phyloP scores from a whole-genome alignment of 352 stramenopile genomes.

The Phytophthora cactorum region DNA sequence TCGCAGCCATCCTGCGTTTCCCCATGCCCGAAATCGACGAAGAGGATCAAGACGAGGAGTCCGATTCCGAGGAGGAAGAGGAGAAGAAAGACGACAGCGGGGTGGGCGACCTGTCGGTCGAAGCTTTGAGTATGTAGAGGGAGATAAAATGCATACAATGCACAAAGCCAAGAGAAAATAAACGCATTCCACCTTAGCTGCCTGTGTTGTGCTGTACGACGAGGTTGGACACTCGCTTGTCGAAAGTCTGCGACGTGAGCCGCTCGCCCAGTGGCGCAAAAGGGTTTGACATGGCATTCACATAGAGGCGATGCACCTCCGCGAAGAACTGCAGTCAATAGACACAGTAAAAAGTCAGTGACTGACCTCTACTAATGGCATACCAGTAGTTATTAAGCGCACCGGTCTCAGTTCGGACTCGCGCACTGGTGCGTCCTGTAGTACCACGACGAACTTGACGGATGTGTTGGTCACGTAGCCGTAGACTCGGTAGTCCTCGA shows the following conservation, averaged over 20 bases:
- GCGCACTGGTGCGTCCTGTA: slow-evolving; percentile 76
- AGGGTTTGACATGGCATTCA: slow-evolving; percentile 89
- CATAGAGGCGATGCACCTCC: slow-evolving; percentile 87
- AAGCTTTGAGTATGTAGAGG: slow-evolving; percentile 65
- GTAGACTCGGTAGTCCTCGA: slow-evolving; percentile 89
- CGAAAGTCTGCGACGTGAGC: slow-evolving; percentile 80
- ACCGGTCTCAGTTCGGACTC: slow-evolving; percentile 83
- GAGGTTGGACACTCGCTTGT: slow-evolving; percentile 81
- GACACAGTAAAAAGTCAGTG: slow-evolving; percentile 14
- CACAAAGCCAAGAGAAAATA: slow-evolving; percentile 10
- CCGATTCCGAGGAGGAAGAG: slow-evolving; percentile 47
- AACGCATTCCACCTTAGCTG: slow-evolving; percentile 28
- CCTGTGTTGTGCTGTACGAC: slow-evolving; percentile 74
- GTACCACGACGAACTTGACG: slow-evolving; percentile 82
- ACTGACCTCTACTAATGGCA: not conserved
- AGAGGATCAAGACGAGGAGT: slow-evolving; percentile 76
- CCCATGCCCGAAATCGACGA: slow-evolving; percentile 97
- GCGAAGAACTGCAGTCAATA: slow-evolving; percentile 65
- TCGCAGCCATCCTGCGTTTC: slow-evolving; percentile 96
- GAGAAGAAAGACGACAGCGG: slow-evolving; percentile 50
- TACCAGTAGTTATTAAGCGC: not conserved
- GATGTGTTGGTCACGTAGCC: slow-evolving; percentile 89
- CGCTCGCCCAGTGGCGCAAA: slow-evolving; percentile 85
- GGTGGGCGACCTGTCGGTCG: slow-evolving; percentile 71
- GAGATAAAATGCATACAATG: slow-evolving; percentile 12